These are phyloP conservation scores for Nakazawaea ernobii DNA, from an alignment of 805 yeast species.

Conservation along the genomic window DNA sequence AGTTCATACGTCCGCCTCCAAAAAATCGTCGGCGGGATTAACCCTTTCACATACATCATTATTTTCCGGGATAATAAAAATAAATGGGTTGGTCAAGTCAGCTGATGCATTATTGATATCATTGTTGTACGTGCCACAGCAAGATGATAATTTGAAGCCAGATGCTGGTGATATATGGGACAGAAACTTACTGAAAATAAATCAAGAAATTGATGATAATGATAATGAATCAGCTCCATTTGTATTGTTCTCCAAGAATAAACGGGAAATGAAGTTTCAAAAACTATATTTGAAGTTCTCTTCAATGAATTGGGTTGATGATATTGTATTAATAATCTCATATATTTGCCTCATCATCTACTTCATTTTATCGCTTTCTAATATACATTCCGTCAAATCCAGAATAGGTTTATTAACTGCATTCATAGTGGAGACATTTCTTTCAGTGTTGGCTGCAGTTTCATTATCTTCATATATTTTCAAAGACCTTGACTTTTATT, in stretches of 20 bases:
- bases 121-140: constrained; percentile 21
- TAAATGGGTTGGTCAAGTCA: constrained; percentile 36
- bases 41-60: constrained; percentile 23
- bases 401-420: constrained; percentile 40
- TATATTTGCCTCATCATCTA: constrained; percentile 17
- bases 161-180: constrained; percentile 25
- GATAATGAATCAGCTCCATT: neutral
- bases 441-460: constrained; percentile 36
- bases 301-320: constrained; percentile 13
- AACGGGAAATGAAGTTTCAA: constrained; percentile 4
- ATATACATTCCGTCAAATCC: constrained; percentile 38
- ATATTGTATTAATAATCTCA: constrained; percentile 5
- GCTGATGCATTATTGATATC: constrained; percentile 34
- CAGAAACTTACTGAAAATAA: constrained; percentile 21
- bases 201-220: constrained; percentile 1
- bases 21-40: constrained; percentile 17
- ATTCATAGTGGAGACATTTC: constrained; percentile 30
- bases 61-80: constrained; percentile 32
- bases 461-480: constrained; percentile 34
- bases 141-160: constrained; percentile 8
- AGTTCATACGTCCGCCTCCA: constrained; percentile 23
- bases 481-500: constrained; percentile 26
- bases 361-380: constrained; percentile 31
- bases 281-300: constrained; percentile 16
- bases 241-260: constrained; percentile 3